A percentile compares a stretch with the other conserved stretches of the same genome.
phyloP scores from a whole-genome alignment of 2,329 filamentous ascomycete genomes.

The Penicillium capsulatum region DNA sequence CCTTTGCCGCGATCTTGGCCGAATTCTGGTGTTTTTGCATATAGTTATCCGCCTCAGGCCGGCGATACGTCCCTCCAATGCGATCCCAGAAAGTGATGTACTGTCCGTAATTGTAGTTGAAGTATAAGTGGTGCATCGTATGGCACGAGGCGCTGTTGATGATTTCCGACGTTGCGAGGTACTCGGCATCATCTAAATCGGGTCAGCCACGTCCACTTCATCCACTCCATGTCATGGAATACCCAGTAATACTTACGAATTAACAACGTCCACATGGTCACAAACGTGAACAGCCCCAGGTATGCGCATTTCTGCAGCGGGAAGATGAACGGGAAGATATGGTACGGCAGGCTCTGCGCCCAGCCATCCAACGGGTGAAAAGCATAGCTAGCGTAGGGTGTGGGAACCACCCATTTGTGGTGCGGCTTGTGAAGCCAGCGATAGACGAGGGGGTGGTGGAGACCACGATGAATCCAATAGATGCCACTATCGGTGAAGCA shows the following conservation, averaged over 20 bases:
- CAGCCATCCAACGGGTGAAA: constrained; percentile 94
- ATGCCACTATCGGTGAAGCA: constrained; percentile 82
- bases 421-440: constrained; percentile 91
- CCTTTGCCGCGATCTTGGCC: constrained; percentile 4
- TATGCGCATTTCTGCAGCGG: constrained; percentile 88
- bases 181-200: constrained; percentile 72
- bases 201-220: constrained; percentile 1
- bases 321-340: constrained; percentile 86
- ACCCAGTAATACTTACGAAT: constrained; percentile 51
- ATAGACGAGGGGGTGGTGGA: constrained; percentile 77
- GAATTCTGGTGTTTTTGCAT: constrained; percentile 8
- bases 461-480: constrained; percentile 82
- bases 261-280: constrained; percentile 94
- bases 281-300: constrained; percentile 77
- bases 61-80: constrained; percentile 62
- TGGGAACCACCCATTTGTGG: constrained; percentile 99
- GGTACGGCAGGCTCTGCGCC: constrained; percentile 82
- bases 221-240: background rate
- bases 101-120: constrained; percentile 91
- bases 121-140: constrained; percentile 82
- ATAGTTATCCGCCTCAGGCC: constrained; percentile 17
- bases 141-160: constrained; percentile 88
- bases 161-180: constrained; percentile 75
- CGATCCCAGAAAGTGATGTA: constrained; percentile 92
- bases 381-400: constrained; percentile 83